Conservation (phyloP, 2,329 filamentous ascomycete species). For the Penicillium paneum region DNA sequence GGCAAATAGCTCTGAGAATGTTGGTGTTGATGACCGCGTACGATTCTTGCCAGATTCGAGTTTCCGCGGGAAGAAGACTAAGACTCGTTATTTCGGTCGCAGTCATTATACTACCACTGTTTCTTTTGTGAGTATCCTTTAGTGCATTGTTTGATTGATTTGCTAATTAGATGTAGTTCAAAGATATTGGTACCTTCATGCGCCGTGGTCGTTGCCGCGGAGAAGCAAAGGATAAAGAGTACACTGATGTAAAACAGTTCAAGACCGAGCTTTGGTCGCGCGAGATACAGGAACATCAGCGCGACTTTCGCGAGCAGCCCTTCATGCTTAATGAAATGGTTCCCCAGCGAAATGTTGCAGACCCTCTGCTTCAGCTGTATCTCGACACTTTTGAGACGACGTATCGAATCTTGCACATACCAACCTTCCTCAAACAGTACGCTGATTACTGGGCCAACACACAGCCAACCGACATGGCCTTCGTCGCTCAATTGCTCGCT, state of each 20-base stretch:
- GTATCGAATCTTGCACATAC: conserved; percentile 57
- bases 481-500: conserved; percentile 45
- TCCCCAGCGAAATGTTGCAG: conserved; percentile 46
- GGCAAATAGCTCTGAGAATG: conserved; percentile 11
- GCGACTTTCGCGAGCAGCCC: conserved; percentile 29
- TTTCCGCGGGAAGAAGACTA: conserved; percentile 32
- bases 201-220: conserved; percentile 18
- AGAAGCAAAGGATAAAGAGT: conserved; percentile 22
- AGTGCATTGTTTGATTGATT: not conserved
- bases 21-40: conserved; percentile 27
- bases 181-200: conserved; percentile 29
- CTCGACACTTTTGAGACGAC: conserved; percentile 57
- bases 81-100: conserved; percentile 32
- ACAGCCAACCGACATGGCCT: conserved; percentile 41
- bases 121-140: conserved; percentile 29
- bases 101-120: conserved; percentile 31
- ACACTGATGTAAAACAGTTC: conserved; percentile 29
- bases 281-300: conserved; percentile 30
- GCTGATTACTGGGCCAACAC: conserved; percentile 52
- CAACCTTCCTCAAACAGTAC: conserved; percentile 57
- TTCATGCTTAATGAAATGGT: conserved; percentile 39
- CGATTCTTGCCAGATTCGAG: conserved; percentile 27
- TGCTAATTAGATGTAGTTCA: conserved; percentile 23
- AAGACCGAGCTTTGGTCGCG: conserved; percentile 29
- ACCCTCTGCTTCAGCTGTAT: conserved; percentile 54